Conservation (phyloP, 345 rosid genomes). For the Hibiscus syriacus region DNA sequence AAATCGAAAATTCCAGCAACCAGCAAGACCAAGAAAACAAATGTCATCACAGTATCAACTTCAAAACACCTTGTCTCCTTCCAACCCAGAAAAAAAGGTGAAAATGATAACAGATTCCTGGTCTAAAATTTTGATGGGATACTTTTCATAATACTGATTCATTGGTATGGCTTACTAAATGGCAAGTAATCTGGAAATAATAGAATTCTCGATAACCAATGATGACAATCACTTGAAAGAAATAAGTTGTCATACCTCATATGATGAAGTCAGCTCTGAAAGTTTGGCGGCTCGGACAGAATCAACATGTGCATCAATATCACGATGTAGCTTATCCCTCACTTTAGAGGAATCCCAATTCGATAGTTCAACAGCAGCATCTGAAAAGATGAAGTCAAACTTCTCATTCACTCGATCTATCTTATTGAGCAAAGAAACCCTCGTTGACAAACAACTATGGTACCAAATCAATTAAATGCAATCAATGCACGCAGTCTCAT, state of each 20-base stretch:
- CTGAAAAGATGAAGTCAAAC: slow-evolving; percentile 29
- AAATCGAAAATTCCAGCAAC: not conserved
- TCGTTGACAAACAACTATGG: slow-evolving; percentile 1
- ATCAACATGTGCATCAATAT: slow-evolving; percentile 59
- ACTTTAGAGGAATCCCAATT: slow-evolving; percentile 81
- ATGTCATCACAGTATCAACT: not conserved
- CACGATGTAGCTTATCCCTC: slow-evolving; percentile 74
- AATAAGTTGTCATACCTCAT: slow-evolving; percentile 39
- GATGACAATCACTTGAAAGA: not conserved
- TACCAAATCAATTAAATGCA: not conserved
- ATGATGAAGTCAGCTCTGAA: not conserved
- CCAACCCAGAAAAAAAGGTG: not conserved
- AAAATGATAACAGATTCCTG: not conserved
- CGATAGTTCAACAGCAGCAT: slow-evolving; percentile 76
- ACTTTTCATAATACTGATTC: no score
- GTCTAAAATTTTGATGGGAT: not conserved
- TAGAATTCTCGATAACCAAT: not conserved
- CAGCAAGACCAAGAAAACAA: not conserved
- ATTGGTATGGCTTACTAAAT: not conserved
- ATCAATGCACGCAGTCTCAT: not conserved
- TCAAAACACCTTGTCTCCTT: not conserved
- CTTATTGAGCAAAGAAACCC: not conserved
- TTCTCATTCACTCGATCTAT: not conserved
- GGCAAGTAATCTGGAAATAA: not conserved
- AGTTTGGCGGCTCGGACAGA: not conserved